These are phyloP conservation scores for Apiospora hydei DNA, from an alignment of 2,329 filamentous ascomycete genomes.

Conservation along the genomic window DNA sequence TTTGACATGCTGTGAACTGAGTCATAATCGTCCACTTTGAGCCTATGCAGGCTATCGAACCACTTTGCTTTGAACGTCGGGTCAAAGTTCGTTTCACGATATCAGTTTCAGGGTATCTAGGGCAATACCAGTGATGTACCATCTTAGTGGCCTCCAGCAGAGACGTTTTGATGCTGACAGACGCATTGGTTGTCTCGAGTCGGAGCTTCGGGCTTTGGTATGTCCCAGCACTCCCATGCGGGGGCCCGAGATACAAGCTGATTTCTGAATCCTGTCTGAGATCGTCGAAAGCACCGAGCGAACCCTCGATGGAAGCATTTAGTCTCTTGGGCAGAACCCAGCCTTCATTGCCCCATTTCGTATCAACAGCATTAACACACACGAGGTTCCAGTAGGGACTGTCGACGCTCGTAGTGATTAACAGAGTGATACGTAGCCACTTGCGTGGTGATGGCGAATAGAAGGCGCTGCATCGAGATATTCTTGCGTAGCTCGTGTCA, in stretches of 20 bases:
- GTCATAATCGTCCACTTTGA: not conserved
- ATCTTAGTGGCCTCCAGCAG: not conserved
- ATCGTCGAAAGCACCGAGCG: not conserved
- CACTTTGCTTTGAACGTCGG: not conserved
- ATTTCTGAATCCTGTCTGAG: not conserved
- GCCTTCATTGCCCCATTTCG: not conserved
- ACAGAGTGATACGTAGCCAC: constrained; percentile 7
- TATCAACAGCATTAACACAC: not conserved
- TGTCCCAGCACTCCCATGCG: not conserved
- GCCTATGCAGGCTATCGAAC: not conserved
- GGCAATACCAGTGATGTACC: not conserved
- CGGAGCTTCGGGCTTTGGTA: not conserved
- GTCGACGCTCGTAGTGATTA: not conserved
- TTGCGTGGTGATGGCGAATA: not conserved
- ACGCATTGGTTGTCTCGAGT: not conserved
- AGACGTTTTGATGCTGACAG: not conserved
- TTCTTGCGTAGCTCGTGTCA: not conserved
- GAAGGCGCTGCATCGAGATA: not conserved
- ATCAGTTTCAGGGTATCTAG: not conserved
- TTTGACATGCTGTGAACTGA: not conserved
- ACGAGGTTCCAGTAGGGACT: not conserved
- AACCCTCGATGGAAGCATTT: not conserved
- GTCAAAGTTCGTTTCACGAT: not conserved
- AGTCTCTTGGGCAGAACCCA: not conserved
- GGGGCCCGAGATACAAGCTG: not conserved